Evolutionary conservation across 768 basidiomycete genomes (phyloP), one percentile per base, ranked within the genome.

Genomic region (Leucocoprinus leucothites): DNA sequence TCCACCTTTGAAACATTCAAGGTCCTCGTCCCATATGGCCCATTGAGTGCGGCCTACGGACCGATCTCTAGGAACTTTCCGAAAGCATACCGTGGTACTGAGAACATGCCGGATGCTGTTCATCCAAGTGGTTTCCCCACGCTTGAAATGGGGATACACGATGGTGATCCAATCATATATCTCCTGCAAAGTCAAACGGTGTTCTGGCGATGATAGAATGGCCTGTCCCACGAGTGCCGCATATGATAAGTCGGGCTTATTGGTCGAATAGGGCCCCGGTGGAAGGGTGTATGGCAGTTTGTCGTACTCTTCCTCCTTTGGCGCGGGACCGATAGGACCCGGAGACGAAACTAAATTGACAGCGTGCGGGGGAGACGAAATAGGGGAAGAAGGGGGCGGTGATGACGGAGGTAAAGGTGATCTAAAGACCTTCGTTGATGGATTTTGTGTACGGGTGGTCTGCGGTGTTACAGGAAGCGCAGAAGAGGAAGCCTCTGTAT

Each of bases 61-160:
- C 11, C 87, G 82, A 56, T 91, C 86, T 19, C 94, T 76, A 2
- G 85, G 82, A 0, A 88, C 83, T 62, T 96, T 97, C 59, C 92
- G 84, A 69, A 97, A 98, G 63, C 88, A 89, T 35, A 88, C 83
- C 42, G 95, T 96, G 2, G 94, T 92, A 60, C 91, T 94, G 22
- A 98, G 79, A 46, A 95, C 94, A 70, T 98, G 95, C n/a, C 96
- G 83, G 57, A 98, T 93, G 53, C 93, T 95, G 70, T 97, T 97
- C 85, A 95, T 94, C 96, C 96, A 98, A 5, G 94, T 96, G 3
- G 88, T 82, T 63, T 98, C 94, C 19, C 89, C 88, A 56, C 90
- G 87, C 70, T 93, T 92, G 74, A 92, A 99, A 66, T 87, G 86
- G 6, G 97, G 95, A 70, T 94, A 95, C 8, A 91, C 91, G 40